A percentile compares a stretch with the other conserved stretches of the same genome.
Evolutionary conservation across 176 grass and related monocot genomes (phyloP).

Genomic region (Cenchrus purpureus): DNA sequence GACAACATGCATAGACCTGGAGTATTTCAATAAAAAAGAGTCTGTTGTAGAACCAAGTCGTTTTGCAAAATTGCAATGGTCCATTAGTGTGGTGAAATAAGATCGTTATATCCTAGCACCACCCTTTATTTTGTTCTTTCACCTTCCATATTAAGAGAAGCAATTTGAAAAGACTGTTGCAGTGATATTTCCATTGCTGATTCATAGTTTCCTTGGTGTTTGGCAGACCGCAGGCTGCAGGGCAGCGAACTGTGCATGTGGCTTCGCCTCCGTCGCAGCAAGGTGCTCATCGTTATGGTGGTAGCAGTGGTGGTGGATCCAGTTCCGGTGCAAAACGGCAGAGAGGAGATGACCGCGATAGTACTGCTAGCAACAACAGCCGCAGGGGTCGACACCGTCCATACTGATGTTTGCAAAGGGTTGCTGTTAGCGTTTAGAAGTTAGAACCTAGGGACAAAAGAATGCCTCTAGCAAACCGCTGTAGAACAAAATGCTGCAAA

Average conservation of each 20-base stretch:
- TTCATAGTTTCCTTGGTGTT: background rate
- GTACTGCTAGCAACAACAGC: slow-evolving; percentile 20
- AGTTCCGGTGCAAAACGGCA: slow-evolving; percentile 26
- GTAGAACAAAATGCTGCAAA: background rate
- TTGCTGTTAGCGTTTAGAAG: background rate
- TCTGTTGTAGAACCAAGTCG: background rate
- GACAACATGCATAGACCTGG: background rate
- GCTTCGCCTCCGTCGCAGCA: slow-evolving; percentile 38
- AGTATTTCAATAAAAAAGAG: background rate
- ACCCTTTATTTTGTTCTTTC: background rate
- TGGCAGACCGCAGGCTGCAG: slow-evolving; percentile 47
- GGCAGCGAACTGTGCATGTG: slow-evolving; percentile 26
- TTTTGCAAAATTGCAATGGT: background rate
- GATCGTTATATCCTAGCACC: background rate
- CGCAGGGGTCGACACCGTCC: slow-evolving; percentile 48
- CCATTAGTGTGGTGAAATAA: background rate
- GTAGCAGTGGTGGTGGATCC: slow-evolving; percentile 2
- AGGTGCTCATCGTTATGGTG: background rate
- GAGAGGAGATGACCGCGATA: slow-evolving; percentile 36
- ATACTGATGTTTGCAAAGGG: slow-evolving; percentile 23
- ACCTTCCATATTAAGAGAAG: background rate
- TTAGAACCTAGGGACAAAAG: background rate
- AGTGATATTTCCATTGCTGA: background rate
- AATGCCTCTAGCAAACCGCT: background rate
- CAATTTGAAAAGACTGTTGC: background rate